Evolutionary conservation across 176 grass and related monocot genomes (phyloP).

Genomic region (Aegilops longissima): DNA sequence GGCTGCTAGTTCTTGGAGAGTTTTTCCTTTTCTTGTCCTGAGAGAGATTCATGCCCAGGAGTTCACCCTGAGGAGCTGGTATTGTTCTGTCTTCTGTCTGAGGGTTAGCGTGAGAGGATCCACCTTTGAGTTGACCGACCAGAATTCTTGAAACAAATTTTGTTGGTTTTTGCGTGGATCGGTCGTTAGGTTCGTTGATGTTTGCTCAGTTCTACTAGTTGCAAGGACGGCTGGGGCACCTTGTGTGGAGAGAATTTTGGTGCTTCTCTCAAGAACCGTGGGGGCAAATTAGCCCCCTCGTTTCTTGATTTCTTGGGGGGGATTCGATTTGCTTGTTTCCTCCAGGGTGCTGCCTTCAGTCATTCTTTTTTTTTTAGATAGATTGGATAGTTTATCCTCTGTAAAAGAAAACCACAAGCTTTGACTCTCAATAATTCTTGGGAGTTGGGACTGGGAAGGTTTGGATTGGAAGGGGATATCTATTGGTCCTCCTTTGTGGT

Average conservation of each 20-base stretch:
- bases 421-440: conserved; percentile 13
- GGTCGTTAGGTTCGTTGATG: conserved; percentile 3
- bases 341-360: conserved; percentile 30
- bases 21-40: background rate
- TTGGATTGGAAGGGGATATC: background rate
- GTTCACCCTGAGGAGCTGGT: background rate
- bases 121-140: background rate
- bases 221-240: background rate
- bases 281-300: background rate
- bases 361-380: conserved; percentile 5
- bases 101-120: conserved; percentile 8
- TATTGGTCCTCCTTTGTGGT: conserved; percentile 11
- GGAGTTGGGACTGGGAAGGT: background rate
- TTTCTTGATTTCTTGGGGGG: conserved; percentile 18
- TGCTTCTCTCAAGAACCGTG: conserved; percentile 1
- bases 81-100: background rate
- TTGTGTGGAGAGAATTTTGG: background rate
- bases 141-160: background rate
- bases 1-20: background rate
- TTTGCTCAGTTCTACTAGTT: background rate
- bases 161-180: conserved; percentile 5
- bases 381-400: background rate
- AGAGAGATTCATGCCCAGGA: conserved; percentile 25
- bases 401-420: background rate
- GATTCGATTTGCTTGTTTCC: conserved; percentile 18